A percentile compares a stretch with the other conserved stretches of the same genome.
Conservation (phyloP, 306 rosid genomes). For the Ceratonia siliqua region DNA sequence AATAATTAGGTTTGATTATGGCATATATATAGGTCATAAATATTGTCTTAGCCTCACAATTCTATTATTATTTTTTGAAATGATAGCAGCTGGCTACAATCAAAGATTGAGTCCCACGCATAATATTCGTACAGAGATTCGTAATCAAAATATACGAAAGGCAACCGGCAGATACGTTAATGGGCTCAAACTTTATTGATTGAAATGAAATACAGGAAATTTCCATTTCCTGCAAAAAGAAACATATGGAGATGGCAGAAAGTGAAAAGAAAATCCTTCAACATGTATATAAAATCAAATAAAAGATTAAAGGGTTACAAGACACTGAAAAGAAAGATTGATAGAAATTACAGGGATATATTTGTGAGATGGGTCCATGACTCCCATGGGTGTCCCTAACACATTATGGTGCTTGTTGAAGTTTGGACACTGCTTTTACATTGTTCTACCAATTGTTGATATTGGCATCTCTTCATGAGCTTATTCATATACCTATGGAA, state of each 20-base stretch:
- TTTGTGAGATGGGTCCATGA: slow-evolving; percentile 56
- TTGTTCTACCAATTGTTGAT: slow-evolving; percentile 15
- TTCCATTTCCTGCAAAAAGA: slow-evolving; percentile 7
- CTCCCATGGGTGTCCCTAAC: slow-evolving; percentile 39
- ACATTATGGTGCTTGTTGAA: slow-evolving; percentile 44
- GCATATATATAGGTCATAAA: background rate
- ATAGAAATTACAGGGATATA: slow-evolving; percentile 47
- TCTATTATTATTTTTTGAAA: background rate
- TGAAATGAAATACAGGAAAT: background rate
- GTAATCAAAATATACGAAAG: background rate
- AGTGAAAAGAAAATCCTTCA: background rate
- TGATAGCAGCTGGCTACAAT: background rate
- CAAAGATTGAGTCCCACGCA: slow-evolving; percentile 32
- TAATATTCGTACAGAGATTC: slow-evolving; percentile 26
- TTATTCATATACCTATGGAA: slow-evolving; percentile 21
- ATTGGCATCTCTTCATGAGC: slow-evolving; percentile 17
- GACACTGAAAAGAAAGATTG: slow-evolving; percentile 52
- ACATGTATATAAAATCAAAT: background rate
- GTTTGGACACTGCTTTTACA: slow-evolving; percentile 34
- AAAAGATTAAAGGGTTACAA: slow-evolving; percentile 26
- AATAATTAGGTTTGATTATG: slow-evolving; percentile 27
- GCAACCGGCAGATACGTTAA: background rate
- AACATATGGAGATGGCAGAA: background rate
- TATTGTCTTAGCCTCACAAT: background rate
- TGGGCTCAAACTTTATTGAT: background rate